These are phyloP conservation scores for Penicillium lividum DNA, from an alignment of 495 filamentous ascomycete species.

Conservation along the genomic window DNA sequence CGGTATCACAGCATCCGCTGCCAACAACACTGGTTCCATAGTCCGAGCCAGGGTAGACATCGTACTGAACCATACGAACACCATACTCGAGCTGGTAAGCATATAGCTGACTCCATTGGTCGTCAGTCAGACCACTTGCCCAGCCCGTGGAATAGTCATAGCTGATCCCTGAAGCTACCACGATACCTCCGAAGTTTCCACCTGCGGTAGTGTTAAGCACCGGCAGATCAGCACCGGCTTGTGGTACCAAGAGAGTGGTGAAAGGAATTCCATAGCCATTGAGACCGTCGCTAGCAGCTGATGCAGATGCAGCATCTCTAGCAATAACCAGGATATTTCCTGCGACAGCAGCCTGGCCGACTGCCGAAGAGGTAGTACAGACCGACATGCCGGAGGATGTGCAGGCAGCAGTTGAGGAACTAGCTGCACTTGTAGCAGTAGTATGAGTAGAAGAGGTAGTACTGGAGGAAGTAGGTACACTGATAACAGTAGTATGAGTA, in stretches of 20 bases:
- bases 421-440: background rate
- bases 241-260: constrained; percentile 54
- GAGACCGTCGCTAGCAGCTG: constrained; percentile 52
- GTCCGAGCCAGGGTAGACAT: constrained; percentile 55
- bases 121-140: constrained; percentile 55
- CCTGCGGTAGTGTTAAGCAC: constrained; percentile 45
- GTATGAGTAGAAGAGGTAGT: background rate
- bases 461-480: background rate
- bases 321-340: constrained; percentile 61
- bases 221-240: constrained; percentile 52
- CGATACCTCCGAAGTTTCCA: constrained; percentile 60
- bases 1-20: constrained; percentile 47
- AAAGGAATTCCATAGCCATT: constrained; percentile 64
- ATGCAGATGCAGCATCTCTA: constrained; percentile 47
- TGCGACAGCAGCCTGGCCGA: constrained; percentile 31
- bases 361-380: constrained; percentile 17
- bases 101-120: constrained; percentile 58
- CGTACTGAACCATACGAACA: constrained; percentile 63
- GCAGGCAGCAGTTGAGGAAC: background rate
- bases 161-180: constrained; percentile 56
- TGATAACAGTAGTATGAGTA: background rate
- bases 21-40: constrained; percentile 45
- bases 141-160: constrained; percentile 54
- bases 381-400: constrained; percentile 18
- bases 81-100: constrained; percentile 58